Evolutionary conservation across 495 filamentous ascomycete species (phyloP).

Genomic region (Aspergillus sclerotiicarbonarius): DNA sequence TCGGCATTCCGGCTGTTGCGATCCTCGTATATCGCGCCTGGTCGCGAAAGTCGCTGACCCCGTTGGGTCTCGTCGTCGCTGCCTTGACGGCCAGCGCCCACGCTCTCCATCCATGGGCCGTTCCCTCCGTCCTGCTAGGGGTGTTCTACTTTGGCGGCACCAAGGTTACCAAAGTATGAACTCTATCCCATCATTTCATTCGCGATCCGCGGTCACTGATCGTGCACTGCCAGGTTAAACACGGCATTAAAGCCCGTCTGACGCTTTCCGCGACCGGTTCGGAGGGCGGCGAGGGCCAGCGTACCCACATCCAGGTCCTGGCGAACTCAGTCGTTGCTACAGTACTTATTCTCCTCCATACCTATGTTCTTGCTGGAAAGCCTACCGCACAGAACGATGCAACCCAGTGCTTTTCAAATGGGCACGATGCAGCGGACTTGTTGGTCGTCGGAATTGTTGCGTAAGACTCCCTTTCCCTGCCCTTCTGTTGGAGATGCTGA

Average conservation of each 20-base stretch:
- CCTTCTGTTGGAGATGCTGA: neutral
- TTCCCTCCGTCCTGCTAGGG: constrained; percentile 77
- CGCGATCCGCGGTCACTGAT: neutral
- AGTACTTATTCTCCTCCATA: constrained; percentile 67
- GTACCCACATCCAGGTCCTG: constrained; percentile 86
- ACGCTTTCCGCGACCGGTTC: constrained; percentile 73
- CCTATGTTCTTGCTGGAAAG: constrained; percentile 51
- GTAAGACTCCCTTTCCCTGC: constrained; percentile 29
- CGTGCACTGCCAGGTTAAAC: constrained; percentile 61
- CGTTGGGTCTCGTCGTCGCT: constrained; percentile 64
- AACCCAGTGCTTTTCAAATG: constrained; percentile 36
- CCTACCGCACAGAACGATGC: constrained; percentile 12
- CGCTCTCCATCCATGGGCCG: constrained; percentile 83
- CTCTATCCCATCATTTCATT: neutral
- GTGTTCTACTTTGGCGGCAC: constrained; percentile 89
- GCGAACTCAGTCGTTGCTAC: constrained; percentile 83
- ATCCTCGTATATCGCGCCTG: constrained; percentile 66
- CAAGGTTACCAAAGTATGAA: constrained; percentile 70
- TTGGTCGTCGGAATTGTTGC: constrained; percentile 57
- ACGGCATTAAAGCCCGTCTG: constrained; percentile 76
- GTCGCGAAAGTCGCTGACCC: constrained; percentile 71
- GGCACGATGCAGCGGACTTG: constrained; percentile 41
- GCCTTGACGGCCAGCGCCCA: constrained; percentile 71
- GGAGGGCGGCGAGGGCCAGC: constrained; percentile 72
- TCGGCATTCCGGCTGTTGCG: constrained; percentile 62